Percentiles rank a stretch among this genome's conserved stretches.
Evolutionary conservation across 176 grass and related monocot genomes (phyloP).

Genomic region (Hsuehochloa calcarea): DNA sequence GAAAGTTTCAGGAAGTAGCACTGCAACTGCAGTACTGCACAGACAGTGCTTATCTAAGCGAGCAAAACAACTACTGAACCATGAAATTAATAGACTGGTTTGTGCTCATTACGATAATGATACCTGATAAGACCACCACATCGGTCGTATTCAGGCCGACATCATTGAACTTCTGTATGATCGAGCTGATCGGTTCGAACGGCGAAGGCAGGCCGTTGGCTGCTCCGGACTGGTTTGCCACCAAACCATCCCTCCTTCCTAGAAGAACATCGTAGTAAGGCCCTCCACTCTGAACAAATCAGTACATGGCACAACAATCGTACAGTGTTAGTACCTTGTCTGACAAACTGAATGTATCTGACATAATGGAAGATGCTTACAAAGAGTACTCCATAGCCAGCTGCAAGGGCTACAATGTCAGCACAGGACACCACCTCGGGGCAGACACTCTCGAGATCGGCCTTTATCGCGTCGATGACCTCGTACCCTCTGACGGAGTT

Average conservation of each 20-base stretch:
- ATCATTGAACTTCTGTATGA: conserved; percentile 46
- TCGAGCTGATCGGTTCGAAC: conserved; percentile 33
- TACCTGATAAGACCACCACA: conserved; percentile 78
- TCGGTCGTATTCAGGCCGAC: conserved; percentile 79
- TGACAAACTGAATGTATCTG: not conserved
- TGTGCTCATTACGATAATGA: not conserved
- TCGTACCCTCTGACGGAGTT: conserved; percentile 71
- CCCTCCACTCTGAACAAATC: conserved; percentile 53
- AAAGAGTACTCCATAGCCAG: conserved; percentile 58
- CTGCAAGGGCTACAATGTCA: conserved; percentile 72
- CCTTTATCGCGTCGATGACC: conserved; percentile 72
- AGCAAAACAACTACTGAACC: not conserved
- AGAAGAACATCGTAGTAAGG: conserved; percentile 51
- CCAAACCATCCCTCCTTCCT: conserved; percentile 68
- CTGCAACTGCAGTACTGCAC: not conserved
- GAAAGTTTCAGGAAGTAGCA: not conserved
- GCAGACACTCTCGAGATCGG: conserved; percentile 54
- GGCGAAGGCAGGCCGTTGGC: conserved; percentile 61
- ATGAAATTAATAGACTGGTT: not conserved
- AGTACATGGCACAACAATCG: not conserved
- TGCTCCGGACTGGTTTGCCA: conserved; percentile 68
- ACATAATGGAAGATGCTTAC: conserved; percentile 27
- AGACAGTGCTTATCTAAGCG: not conserved
- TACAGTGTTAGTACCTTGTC: not conserved
- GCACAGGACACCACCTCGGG: conserved; percentile 66